A percentile compares a stretch with the other conserved stretches of the same genome.
These are phyloP conservation scores for Ogataea neopini DNA, from an alignment of 805 yeast species.

Conservation along the genomic window DNA sequence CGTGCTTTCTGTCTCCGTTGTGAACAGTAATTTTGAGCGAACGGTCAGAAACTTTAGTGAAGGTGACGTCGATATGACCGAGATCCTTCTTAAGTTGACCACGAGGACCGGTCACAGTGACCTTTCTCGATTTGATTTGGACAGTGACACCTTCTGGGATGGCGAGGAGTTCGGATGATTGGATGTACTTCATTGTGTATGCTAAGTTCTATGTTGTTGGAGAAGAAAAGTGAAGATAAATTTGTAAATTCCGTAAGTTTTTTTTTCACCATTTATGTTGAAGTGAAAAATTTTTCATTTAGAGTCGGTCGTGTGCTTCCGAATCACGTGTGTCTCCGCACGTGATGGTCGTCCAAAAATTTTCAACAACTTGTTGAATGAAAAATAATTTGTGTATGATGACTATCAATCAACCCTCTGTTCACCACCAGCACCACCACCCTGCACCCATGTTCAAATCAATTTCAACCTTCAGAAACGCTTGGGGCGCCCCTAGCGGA, in stretches of 20 bases:
- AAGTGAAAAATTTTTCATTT: slow-evolving; percentile 3
- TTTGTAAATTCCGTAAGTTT: too few relatives aligned
- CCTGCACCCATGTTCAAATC: neutral
- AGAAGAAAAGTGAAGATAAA: neutral
- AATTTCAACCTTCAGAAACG: neutral
- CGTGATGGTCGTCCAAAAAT: neutral
- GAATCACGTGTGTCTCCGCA: neutral
- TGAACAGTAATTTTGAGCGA: slow-evolving; percentile 88
- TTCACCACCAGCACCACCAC: too few relatives aligned
- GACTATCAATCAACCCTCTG: too few relatives aligned
- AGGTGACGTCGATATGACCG: slow-evolving; percentile 92
- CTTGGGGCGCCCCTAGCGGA: slow-evolving; percentile 8
- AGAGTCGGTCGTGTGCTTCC: neutral
- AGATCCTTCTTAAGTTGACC: slow-evolving; percentile 89
- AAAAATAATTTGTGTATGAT: too few relatives aligned
- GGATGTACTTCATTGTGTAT: slow-evolving; percentile 56
- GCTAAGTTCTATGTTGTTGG: neutral
- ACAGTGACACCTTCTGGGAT: slow-evolving; percentile 93
- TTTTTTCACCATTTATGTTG: too few relatives aligned
- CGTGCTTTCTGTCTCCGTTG: slow-evolving; percentile 99
- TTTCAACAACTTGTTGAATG: neutral
- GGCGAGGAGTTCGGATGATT: slow-evolving; percentile 57
- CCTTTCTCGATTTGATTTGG: slow-evolving; percentile 83
- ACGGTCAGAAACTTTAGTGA: slow-evolving; percentile 69
- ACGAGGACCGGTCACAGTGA: slow-evolving; percentile 96